phyloP scores from a whole-genome alignment of 257 asterid genomes.

The Solanum virginianum region DNA sequence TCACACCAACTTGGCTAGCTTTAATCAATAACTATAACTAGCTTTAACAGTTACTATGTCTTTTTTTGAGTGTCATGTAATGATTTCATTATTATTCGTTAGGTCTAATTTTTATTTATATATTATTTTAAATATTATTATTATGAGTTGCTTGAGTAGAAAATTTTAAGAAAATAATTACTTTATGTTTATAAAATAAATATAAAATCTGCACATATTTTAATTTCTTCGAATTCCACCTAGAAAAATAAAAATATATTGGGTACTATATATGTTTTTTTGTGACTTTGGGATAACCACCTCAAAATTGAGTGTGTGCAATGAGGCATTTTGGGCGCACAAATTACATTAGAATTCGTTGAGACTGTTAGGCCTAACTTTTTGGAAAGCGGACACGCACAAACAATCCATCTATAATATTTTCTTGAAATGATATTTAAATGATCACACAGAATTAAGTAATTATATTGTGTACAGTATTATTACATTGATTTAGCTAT shows the following conservation, averaged over 20 bases:
- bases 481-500: background rate
- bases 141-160: background rate
- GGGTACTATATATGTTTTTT: background rate
- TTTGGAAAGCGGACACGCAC: background rate
- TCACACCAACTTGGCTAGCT: no score
- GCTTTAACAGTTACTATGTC: background rate
- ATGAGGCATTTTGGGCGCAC: background rate
- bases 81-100: background rate
- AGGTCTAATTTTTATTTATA: background rate
- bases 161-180: background rate
- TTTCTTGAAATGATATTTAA: background rate
- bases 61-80: background rate
- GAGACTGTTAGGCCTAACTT: background rate
- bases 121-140: background rate
- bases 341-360: background rate
- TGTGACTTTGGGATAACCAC: background rate
- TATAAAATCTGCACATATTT: background rate
- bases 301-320: background rate
- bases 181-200: background rate
- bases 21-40: no score
- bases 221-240: background rate
- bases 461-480: background rate
- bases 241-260: background rate
- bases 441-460: background rate
- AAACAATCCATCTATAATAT: background rate